phyloP scores from a whole-genome alignment of 2,329 filamentous ascomycete species.

The Colletotrichum horii region DNA sequence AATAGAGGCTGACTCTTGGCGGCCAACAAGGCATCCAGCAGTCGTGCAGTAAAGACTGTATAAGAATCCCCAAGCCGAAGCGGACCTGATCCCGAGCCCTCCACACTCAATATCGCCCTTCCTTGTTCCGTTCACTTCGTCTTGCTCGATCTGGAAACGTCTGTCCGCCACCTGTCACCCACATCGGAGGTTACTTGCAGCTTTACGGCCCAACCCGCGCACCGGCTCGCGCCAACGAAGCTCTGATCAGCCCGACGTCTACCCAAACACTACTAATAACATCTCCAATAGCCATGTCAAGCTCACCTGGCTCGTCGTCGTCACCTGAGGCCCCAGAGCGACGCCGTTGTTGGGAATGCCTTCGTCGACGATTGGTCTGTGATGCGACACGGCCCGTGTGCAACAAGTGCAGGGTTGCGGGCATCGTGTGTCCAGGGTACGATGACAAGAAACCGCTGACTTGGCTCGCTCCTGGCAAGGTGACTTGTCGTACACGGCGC shows the following conservation, averaged over 20 bases:
- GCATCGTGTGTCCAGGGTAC: constrained; percentile 44
- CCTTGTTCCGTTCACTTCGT: neutral
- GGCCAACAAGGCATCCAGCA: neutral
- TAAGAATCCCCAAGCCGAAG: constrained; percentile 7
- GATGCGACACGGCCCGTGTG: constrained; percentile 40
- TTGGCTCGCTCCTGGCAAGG: constrained; percentile 43
- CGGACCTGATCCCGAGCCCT: neutral
- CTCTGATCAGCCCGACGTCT: neutral
- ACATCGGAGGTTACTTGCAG: neutral
- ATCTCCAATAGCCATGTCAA: neutral
- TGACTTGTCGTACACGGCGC: constrained; percentile 32
- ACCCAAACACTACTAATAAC: neutral
- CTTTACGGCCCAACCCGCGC: neutral
- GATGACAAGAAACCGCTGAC: constrained; percentile 40
- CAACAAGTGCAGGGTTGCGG: constrained; percentile 36
- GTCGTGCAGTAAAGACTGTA: neutral
- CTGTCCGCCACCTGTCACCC: neutral
- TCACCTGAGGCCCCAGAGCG: neutral
- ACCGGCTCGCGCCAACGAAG: neutral
- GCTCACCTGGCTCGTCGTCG: neutral
- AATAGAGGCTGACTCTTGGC: neutral
- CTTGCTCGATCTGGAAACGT: constrained; percentile 9
- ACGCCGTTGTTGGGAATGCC: constrained; percentile 47
- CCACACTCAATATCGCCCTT: neutral
- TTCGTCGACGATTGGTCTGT: constrained; percentile 43